Percentiles rank a stretch among this genome's conserved stretches.
Conservation (phyloP, 345 rosid species). For the Sisymbrium irio region DNA sequence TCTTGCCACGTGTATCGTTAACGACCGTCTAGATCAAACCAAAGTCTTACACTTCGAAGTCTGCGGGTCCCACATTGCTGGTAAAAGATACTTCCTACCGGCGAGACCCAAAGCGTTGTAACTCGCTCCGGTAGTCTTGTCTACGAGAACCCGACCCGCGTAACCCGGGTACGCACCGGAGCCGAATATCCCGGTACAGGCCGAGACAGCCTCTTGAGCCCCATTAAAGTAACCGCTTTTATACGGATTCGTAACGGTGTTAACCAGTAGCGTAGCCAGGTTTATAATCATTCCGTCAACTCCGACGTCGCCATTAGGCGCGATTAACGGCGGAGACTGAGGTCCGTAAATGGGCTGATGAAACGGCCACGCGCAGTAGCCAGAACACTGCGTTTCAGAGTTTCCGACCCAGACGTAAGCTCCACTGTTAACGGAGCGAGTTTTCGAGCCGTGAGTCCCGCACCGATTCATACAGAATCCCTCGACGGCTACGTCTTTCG, state of each 20-base stretch:
- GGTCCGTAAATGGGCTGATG: conserved; percentile 94
- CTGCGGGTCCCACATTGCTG: conserved; percentile 93
- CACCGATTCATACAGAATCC: conserved; percentile 77
- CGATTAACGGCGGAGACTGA: conserved; percentile 69
- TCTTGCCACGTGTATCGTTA: conserved; percentile 14
- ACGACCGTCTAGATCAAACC: conserved; percentile 23
- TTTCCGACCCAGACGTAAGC: conserved; percentile 84
- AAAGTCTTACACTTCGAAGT: conserved; percentile 56
- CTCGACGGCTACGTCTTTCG: conserved; percentile 74
- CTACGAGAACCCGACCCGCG: conserved; percentile 64
- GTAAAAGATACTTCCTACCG: conserved; percentile 71
- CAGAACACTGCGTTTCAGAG: conserved; percentile 82
- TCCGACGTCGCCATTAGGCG: conserved; percentile 94
- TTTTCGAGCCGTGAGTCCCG: conserved; percentile 63
- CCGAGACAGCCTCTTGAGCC: conserved; percentile 73
- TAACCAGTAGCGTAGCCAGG: conserved; percentile 69
- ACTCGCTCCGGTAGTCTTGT: conserved; percentile 70
- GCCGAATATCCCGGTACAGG: conserved; percentile 76
- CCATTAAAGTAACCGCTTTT: conserved; percentile 72
- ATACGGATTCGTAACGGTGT: conserved; percentile 79
- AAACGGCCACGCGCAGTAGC: conserved; percentile 97
- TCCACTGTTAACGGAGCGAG: conserved; percentile 27
- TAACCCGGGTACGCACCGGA: conserved; percentile 84
- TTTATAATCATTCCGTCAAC: conserved; percentile 90
- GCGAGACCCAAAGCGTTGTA: conserved; percentile 65